Percentiles rank a stretch among this genome's conserved stretches.
phyloP scores from a whole-genome alignment of 495 filamentous ascomycete species.

The Neurospora terricola region DNA sequence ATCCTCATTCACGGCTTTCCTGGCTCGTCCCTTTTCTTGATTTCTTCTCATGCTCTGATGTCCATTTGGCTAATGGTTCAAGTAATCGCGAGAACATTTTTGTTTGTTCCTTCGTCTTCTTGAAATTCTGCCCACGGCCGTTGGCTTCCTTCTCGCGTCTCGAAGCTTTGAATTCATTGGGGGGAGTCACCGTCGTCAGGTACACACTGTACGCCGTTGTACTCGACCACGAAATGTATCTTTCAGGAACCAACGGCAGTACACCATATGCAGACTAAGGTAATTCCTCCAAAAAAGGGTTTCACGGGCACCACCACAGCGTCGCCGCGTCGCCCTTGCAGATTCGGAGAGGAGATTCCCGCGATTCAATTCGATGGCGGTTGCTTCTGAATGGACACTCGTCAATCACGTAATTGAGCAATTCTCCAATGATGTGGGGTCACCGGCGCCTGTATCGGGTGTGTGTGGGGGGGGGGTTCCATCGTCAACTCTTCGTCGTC shows the following conservation, averaged over 20 bases:
- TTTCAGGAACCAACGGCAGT: neutral
- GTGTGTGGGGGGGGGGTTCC: neutral
- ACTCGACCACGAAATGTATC: neutral
- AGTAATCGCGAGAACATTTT: neutral
- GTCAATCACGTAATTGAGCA: neutral
- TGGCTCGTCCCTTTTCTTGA: neutral
- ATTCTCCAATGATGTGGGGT: neutral
- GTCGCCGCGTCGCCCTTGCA: neutral
- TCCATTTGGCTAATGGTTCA: neutral
- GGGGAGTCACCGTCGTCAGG: neutral
- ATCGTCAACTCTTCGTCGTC: neutral
- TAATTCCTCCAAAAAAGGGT: no score
- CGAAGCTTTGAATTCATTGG: neutral
- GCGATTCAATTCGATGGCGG: neutral
- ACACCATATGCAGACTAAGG: neutral
- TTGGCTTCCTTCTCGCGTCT: neutral
- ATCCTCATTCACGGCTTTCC: neutral
- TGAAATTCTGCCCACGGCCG: neutral
- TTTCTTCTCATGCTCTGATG: neutral
- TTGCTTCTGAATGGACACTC: neutral
- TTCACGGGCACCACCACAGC: neutral
- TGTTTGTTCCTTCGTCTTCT: no score
- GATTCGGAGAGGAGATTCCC: neutral
- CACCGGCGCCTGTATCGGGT: neutral
- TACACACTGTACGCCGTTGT: neutral